Evolutionary conservation across 306 rosid genomes (phyloP).

Genomic region (Dalbergia cultrata): DNA sequence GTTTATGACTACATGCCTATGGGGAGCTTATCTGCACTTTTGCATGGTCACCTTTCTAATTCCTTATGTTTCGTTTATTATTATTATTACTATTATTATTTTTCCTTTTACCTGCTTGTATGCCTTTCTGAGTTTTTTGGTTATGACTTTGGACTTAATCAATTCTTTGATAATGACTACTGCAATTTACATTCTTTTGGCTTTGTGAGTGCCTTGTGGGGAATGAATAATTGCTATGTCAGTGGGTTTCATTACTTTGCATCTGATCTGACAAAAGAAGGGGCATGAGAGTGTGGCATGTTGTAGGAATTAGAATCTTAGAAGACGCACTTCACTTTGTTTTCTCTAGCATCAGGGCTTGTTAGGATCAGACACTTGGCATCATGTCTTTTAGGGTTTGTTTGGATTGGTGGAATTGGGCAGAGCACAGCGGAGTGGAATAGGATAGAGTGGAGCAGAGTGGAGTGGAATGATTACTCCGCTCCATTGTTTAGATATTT

Average conservation of each 20-base stretch:
- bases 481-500: too few relatives aligned
- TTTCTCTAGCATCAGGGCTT: conserved; percentile 32
- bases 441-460: too few relatives aligned
- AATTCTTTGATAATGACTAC: conserved; percentile 8
- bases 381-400: neutral
- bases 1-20: conserved; percentile 73
- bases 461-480: too few relatives aligned
- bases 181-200: conserved; percentile 21
- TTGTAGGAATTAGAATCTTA: conserved; percentile 22
- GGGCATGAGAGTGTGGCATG: conserved; percentile 6
- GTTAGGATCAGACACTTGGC: conserved; percentile 7
- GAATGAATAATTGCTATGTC: conserved; percentile 26
- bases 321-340: conserved; percentile 24
- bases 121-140: neutral
- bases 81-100: neutral
- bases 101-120: neutral
- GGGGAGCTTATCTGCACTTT: conserved; percentile 81
- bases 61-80: neutral
- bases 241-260: conserved; percentile 8
- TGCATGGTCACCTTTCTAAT: conserved; percentile 61
- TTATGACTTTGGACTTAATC: neutral
- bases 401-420: neutral
- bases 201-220: neutral
- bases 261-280: conserved; percentile 27
- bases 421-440: too few relatives aligned